These are phyloP conservation scores for Fusarium nurragi DNA, from an alignment of 2,329 filamentous ascomycete species.

Conservation along the genomic window DNA sequence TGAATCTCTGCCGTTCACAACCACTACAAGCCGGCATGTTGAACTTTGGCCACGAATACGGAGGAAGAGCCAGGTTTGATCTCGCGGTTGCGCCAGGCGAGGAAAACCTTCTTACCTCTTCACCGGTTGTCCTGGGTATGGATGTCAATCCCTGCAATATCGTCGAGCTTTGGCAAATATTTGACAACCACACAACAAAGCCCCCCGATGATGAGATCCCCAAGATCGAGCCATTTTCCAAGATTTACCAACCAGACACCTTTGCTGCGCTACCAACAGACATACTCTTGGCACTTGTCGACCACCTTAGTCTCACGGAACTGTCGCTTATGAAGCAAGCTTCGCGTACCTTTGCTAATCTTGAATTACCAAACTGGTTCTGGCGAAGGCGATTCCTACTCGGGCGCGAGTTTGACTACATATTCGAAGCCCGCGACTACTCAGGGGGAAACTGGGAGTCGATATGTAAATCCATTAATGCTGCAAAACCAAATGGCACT, in stretches of 20 bases:
- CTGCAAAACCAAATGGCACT: not conserved
- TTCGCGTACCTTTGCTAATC: not conserved
- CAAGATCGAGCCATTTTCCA: not conserved
- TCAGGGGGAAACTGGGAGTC: not conserved
- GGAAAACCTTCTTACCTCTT: not conserved
- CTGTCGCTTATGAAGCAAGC: not conserved
- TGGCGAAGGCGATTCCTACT: not conserved
- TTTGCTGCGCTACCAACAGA: not conserved
- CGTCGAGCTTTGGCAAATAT: not conserved
- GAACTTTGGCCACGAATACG: not conserved
- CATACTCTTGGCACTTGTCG: not conserved
- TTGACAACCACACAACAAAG: not conserved
- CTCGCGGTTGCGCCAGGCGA: not conserved
- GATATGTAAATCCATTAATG: not conserved
- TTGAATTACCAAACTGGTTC: not conserved
- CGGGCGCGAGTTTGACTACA: not conserved
- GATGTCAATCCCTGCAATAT: not conserved
- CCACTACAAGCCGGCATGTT: not conserved
- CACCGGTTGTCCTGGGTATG: not conserved
- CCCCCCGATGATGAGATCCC: fast-evolving
- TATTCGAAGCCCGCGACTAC: not conserved
- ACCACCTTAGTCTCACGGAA: not conserved
- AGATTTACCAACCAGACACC: not conserved
- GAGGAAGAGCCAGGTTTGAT: not conserved
- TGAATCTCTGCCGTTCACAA: not conserved